Base-by-base conservation (phyloP, 208 protist species). In the Crithidia expoeki region DNA sequence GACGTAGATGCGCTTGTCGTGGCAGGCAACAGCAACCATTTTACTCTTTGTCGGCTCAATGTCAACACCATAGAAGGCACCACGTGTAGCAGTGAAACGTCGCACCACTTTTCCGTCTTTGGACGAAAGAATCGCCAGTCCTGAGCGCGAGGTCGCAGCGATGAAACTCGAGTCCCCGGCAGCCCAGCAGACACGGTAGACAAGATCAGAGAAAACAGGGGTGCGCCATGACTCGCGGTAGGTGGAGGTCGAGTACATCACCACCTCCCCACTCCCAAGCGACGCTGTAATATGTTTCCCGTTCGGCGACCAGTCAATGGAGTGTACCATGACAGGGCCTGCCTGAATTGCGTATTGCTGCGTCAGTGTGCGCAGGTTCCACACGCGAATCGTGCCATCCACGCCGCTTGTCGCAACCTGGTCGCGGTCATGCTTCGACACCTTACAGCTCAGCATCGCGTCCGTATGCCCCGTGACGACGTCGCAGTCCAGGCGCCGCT, bases 311-410 rank as follows among this genome's bases (percentile, higher is more conserved):
- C 92, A 96, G 53, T 92, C 89, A 7, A 93, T 61, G 3, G 78
- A 79, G 76, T 89, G 79, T 27, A 94, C 87, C 70, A 87, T 86
- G n/a, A 93, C 88, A 44, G 68, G 59, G 21, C 90, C 88, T 0
- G 88, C 84, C 23, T 80, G 55, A 32, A 93, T 92, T 12, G 60
- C 71, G 76, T 81, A 68, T 44, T 80, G 70, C 33, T 89, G 68
- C 47, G 61, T 44, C 60, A 93, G 74, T 60, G 73, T 83, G 28
- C 76, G 76, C 61, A 89, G 70, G 53, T 93, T 93, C 90, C 92
- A 97, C 25, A 98, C 68, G n/a, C 85, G 81, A 36, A 98, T 76
- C n/a, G 63, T 84, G 14, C 92, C 92, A 57, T 98, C 94, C 16
- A 78, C 87, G 38, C 92, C 86, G 34, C 76, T 61, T 9, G 93